These are phyloP conservation scores for Tulasnella calospora DNA, from an alignment of 768 basidiomycete species.

Conservation along the genomic window DNA sequence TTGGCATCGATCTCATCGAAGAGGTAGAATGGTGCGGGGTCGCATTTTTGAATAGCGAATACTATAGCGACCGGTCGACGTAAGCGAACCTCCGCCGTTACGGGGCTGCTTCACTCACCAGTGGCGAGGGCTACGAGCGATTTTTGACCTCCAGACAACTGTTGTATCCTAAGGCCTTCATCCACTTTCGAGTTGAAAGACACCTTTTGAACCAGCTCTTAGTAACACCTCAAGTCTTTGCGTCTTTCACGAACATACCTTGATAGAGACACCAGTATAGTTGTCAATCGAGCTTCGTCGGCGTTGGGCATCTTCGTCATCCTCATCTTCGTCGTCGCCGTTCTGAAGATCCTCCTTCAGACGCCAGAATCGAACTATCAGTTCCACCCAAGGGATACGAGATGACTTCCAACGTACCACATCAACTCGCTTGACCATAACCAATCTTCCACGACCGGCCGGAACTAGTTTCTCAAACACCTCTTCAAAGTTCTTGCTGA, in stretches of 20 bases:
- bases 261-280: slow-evolving; percentile 72
- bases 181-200: slow-evolving; percentile 99
- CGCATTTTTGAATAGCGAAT: slow-evolving; percentile 98
- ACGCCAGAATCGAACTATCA: neutral
- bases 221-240: neutral
- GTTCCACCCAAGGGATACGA: neutral
- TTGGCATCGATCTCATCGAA: slow-evolving; percentile 99
- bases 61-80: slow-evolving; percentile 45
- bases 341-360: slow-evolving; percentile 2
- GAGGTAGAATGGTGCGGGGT: slow-evolving; percentile 98
- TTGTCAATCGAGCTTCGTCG: slow-evolving; percentile 80
- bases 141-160: slow-evolving; percentile 95
- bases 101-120: slow-evolving; percentile 43
- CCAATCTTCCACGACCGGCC: slow-evolving; percentile 81
- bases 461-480: slow-evolving; percentile 96
- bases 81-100: neutral
- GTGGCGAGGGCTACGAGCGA: slow-evolving; percentile 93
- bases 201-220: slow-evolving; percentile 48
- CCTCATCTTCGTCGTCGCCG: slow-evolving; percentile 45
- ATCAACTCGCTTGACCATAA: slow-evolving; percentile 88
- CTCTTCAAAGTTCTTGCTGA: slow-evolving; percentile 93
- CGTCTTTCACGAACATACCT: slow-evolving; percentile 38
- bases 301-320: slow-evolving; percentile 66
- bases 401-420: slow-evolving; percentile 48
- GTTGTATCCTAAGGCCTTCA: slow-evolving; percentile 93